Base-by-base conservation (phyloP, 768 basidiomycete species). In the Russula sp. region DNA sequence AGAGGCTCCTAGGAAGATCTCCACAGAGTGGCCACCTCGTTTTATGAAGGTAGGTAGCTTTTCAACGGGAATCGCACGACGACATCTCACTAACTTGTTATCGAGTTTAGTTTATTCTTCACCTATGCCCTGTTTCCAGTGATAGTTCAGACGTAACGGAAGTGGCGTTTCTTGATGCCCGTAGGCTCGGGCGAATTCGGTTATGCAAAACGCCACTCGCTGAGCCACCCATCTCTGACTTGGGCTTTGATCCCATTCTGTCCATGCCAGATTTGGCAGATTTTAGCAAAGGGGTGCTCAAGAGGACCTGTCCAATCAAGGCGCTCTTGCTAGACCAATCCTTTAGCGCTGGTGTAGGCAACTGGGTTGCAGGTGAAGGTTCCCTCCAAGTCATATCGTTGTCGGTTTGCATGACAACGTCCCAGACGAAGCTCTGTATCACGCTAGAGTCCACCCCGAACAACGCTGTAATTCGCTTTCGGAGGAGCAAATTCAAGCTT, bases 261-360 rank as follows among this genome's bases (percentile, higher is more conserved):
- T 81, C 76, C 41, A 87, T 88, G 83, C 87, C 85, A 7, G 60
- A 76, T 34, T 66, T 86, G 1, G 75, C 75, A 7, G 76, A 80
- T 38, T 89, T 88, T 70, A 70, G 73, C 49, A 57, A 69, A 0
- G 64, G 75, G 18, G 75, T 88, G 34, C 70, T 71, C 25, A 86
- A 80, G 66, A 79, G 86, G 57, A 73, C 78, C 5, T 85, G 85
- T 59, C 83, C 88, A 4, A 78, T 88, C 59, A 91, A 90, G 68
- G 83, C 85, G 1, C 76, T 92, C n/a, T 76, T 91, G 14, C 77
- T 90, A 45, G 84, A 91, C 70, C 88, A 91, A 70, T 82, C 85
- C 0, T 90, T 91, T 74, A 87, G 82, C 64, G 88, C 88, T 11
- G 90, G 90, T 1, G 81, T 92, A 10, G 87, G 90, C 4, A 92